These are phyloP conservation scores for Phymatotrichopsis omnivora DNA, from an alignment of 2,329 filamentous ascomycete genomes.

Conservation along the genomic window DNA sequence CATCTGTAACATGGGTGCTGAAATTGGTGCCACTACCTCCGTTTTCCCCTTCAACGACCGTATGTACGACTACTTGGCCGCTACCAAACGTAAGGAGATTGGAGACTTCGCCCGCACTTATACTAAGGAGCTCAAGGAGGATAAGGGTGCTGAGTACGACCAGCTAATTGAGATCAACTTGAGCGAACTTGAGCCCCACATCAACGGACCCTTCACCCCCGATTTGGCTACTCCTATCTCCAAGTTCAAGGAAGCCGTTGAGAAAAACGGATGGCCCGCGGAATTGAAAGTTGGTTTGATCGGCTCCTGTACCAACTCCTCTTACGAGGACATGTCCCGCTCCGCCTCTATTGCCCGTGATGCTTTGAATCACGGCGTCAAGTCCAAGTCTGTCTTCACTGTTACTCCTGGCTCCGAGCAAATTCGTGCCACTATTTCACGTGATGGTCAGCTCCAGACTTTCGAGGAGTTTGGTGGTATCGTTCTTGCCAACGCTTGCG, in stretches of 20 bases:
- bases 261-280: conserved; percentile 91
- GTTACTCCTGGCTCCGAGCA: conserved; percentile 96
- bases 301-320: conserved; percentile 94
- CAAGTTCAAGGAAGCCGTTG: conserved; percentile 90
- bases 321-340: conserved; percentile 83
- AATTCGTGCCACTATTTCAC: conserved; percentile 83
- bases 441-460: conserved; percentile 83
- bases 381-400: conserved; percentile 86
- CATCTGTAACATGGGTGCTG: conserved; percentile 59
- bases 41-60: conserved; percentile 92
- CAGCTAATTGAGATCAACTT: conserved; percentile 95
- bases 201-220: conserved; percentile 98
- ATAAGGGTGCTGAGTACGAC: conserved; percentile 90
- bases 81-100: conserved; percentile 83
- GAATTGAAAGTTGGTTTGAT: conserved; percentile 95
- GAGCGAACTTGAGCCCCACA: conserved; percentile 86
- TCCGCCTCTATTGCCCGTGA: conserved; percentile 85
- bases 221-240: conserved; percentile 96
- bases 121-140: conserved; percentile 72
- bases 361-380: conserved; percentile 82
- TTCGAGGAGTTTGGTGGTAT: conserved; percentile 94
- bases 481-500: conserved; percentile 91
- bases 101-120: conserved; percentile 82
- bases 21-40: conserved; percentile 42
- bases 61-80: conserved; percentile 90